Evolutionary conservation across 169 alveolate species (phyloP).

Genomic region (Plasmodium malariae): DNA sequence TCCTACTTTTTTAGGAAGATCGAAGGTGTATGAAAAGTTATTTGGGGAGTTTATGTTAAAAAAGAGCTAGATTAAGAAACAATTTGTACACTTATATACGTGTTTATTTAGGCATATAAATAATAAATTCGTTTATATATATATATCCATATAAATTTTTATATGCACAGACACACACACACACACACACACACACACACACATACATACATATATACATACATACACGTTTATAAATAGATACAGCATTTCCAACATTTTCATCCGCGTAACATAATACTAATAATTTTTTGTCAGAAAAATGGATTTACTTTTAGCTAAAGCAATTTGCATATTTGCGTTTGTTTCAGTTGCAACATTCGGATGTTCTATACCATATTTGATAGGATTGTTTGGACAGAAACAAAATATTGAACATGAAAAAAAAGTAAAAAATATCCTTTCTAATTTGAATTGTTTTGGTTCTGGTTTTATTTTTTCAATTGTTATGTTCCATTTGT

Average conservation of each 20-base stretch:
- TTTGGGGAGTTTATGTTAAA: background rate
- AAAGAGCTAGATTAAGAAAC: too few relatives aligned
- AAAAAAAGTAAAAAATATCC: constrained; percentile 14
- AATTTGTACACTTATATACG: too few relatives aligned
- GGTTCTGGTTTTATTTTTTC: constrained; percentile 74
- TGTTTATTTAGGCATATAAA: too few relatives aligned
- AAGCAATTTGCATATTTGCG: constrained; percentile 48
- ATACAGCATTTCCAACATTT: background rate
- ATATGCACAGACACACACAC: background rate
- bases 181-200: background rate
- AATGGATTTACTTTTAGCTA: constrained; percentile 51
- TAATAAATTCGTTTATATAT: too few relatives aligned
- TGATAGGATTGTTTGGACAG: constrained; percentile 30
- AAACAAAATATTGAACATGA: constrained; percentile 21
- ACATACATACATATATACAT: background rate
- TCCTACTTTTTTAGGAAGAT: background rate
- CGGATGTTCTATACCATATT: constrained; percentile 55
- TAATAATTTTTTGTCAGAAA: background rate
- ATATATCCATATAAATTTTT: too few relatives aligned
- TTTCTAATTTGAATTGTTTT: constrained; percentile 52
- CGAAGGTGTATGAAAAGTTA: background rate
- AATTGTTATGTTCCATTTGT: constrained; percentile 56
- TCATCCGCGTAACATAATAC: background rate
- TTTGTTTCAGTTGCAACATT: constrained; percentile 53
- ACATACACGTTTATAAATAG: background rate